Percentiles rank a stretch among this genome's conserved stretches.
Conservation (phyloP, 169 alveolate species). For the Hepatocystis sp. region DNA sequence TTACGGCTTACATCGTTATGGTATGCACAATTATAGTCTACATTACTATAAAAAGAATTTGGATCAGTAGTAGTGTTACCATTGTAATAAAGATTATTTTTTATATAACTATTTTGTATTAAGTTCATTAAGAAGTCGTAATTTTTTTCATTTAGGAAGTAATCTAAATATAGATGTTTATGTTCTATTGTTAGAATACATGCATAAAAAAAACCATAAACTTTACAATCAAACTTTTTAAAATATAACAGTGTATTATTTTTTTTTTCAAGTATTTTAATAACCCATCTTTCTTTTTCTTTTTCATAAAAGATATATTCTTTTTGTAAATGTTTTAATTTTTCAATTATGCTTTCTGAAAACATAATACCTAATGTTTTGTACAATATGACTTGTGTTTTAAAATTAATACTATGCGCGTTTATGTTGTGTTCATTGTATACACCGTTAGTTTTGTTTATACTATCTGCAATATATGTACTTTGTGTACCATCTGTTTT, state of each 20-base stretch:
- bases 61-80: slow-evolving; percentile 1
- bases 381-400: slow-evolving; percentile 19
- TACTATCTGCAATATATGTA: not conserved
- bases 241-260: slow-evolving; percentile 37
- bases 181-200: slow-evolving; percentile 64
- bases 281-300: slow-evolving; percentile 72
- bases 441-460: not conserved
- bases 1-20: not conserved
- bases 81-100: slow-evolving; percentile 2
- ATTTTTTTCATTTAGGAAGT: slow-evolving; percentile 54
- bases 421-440: not conserved
- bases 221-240: slow-evolving; percentile 70
- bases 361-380: slow-evolving; percentile 20
- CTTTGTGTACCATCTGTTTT: not conserved
- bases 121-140: slow-evolving; percentile 26
- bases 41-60: not conserved
- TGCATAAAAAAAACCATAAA: slow-evolving; percentile 68
- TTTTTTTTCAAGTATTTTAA: slow-evolving; percentile 30
- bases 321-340: slow-evolving; percentile 31
- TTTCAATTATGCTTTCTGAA: slow-evolving; percentile 27
- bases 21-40: not conserved
- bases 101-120: slow-evolving; percentile 26
- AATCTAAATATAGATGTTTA: slow-evolving; percentile 60
- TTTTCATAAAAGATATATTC: slow-evolving; percentile 65
- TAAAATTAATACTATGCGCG: not conserved